These are phyloP conservation scores for Pythium periplocum DNA, from an alignment of 352 stramenopile species.

Conservation along the genomic window DNA sequence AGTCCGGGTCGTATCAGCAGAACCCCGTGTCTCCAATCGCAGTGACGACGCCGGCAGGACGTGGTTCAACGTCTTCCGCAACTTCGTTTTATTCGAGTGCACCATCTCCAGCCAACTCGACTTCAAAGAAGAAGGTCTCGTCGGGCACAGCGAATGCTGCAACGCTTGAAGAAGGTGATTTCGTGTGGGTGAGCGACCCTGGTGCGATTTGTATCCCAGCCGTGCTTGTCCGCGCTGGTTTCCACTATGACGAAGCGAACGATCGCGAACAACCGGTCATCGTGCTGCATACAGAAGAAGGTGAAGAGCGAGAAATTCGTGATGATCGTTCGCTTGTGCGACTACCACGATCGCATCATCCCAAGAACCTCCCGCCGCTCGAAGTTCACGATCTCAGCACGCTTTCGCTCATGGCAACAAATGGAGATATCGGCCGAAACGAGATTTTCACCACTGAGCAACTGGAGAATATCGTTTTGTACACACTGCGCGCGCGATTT, in stretches of 20 bases:
- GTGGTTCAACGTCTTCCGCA: too few relatives aligned
- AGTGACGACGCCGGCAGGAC: too few relatives aligned
- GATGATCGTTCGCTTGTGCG: slow-evolving; percentile 47
- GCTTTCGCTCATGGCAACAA: slow-evolving; percentile 59
- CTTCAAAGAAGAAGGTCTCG: too few relatives aligned
- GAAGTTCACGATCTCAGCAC: slow-evolving; percentile 64
- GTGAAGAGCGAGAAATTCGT: slow-evolving; percentile 70
- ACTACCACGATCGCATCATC: slow-evolving; percentile 52
- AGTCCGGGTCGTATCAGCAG: too few relatives aligned
- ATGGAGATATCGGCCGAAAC: slow-evolving; percentile 49
- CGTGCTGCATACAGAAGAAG: slow-evolving; percentile 78
- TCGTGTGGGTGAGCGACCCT: slow-evolving; percentile 59
- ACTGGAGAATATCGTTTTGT: slow-evolving; percentile 69
- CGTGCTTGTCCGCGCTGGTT: slow-evolving; percentile 57
- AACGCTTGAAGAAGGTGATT: slow-evolving; percentile 55
- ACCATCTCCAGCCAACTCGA: too few relatives aligned
- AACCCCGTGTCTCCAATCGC: too few relatives aligned
- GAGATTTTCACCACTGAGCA: slow-evolving; percentile 56
- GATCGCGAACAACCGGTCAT: slow-evolving; percentile 65
- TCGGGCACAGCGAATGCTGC: neutral
- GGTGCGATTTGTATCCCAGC: slow-evolving; percentile 45
- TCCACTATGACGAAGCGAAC: slow-evolving; percentile 47
- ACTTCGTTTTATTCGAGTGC: too few relatives aligned
- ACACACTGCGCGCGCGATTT: slow-evolving; percentile 68
- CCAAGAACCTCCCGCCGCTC: slow-evolving; percentile 50